Evolutionary conservation across 257 asterid species (phyloP).

Genomic region (Haberlea rhodopensis): DNA sequence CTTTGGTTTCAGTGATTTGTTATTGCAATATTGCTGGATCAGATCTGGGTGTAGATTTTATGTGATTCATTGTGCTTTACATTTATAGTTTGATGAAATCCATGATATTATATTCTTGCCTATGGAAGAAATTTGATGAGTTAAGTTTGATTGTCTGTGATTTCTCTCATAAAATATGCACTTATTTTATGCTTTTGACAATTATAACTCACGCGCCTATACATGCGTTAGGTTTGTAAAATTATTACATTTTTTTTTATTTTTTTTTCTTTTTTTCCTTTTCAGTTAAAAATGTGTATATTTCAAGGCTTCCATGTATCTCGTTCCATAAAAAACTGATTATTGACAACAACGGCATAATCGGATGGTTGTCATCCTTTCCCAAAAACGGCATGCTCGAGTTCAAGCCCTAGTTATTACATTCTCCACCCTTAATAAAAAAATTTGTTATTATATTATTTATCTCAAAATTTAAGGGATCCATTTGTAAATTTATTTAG

Average conservation of each 20-base stretch:
- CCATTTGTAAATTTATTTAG: no score
- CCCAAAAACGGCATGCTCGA: no score
- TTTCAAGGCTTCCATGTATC: not conserved
- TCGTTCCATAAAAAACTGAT: not conserved
- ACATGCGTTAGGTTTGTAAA: conserved; percentile 18
- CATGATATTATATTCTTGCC: conserved; percentile 28
- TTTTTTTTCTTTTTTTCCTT: not conserved
- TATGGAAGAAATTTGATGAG: conserved; percentile 24
- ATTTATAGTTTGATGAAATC: conserved; percentile 38
- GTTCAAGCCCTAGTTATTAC: no score
- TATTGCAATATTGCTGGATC: conserved; percentile 84
- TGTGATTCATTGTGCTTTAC: conserved; percentile 49
- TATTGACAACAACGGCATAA: no score
- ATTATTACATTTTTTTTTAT: no score
- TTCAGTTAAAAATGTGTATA: not conserved
- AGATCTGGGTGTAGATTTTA: conserved; percentile 67
- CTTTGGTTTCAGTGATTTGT: conserved; percentile 38
- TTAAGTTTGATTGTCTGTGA: conserved; percentile 53
- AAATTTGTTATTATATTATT: no score
- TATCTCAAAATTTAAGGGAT: not conserved
- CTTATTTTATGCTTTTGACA: conserved; percentile 15
- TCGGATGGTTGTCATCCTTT: no score
- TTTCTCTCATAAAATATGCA: conserved; percentile 32
- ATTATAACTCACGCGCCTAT: conserved; percentile 44
- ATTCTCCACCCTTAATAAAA: no score